Conservation (phyloP, 192 early-diverging fungal genomes). For the Coemansia sp. region DNA sequence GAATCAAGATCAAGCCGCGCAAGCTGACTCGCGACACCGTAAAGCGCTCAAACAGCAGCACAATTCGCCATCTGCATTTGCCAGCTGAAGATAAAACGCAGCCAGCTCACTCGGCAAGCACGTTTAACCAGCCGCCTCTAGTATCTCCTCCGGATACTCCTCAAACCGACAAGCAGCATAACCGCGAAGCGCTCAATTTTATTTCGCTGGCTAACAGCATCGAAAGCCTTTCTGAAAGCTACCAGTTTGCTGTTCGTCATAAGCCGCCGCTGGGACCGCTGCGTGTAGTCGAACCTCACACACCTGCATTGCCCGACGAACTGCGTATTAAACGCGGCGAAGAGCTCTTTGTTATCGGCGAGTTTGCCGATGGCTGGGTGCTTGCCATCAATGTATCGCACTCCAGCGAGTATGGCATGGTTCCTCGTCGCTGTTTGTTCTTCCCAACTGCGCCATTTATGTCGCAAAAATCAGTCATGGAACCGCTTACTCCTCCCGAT, state of each 20-base stretch:
- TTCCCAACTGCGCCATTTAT: constrained; percentile 42
- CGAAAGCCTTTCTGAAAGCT: constrained; percentile 46
- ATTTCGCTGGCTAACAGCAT: constrained; percentile 29
- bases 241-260: constrained; percentile 47
- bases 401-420: constrained; percentile 41
- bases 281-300: constrained; percentile 33
- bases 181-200: constrained; percentile 1
- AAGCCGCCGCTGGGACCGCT: constrained; percentile 40
- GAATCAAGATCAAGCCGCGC: constrained; percentile 29
- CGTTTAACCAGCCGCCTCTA: neutral
- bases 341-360: constrained; percentile 35
- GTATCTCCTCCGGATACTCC: constrained; percentile 1
- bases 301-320: constrained; percentile 34
- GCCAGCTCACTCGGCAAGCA: neutral
- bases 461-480: constrained; percentile 16
- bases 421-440: constrained; percentile 48
- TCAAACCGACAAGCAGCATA: neutral
- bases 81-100: neutral
- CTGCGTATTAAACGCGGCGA: constrained; percentile 26
- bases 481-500: constrained; percentile 2
- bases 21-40: constrained; percentile 31
- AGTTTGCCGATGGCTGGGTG: constrained; percentile 52
- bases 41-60: constrained; percentile 5
- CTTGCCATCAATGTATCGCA: constrained; percentile 34
- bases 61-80: too few relatives aligned